Base-by-base conservation (phyloP, 345 rosid species). In the Isatis tinctoria region DNA sequence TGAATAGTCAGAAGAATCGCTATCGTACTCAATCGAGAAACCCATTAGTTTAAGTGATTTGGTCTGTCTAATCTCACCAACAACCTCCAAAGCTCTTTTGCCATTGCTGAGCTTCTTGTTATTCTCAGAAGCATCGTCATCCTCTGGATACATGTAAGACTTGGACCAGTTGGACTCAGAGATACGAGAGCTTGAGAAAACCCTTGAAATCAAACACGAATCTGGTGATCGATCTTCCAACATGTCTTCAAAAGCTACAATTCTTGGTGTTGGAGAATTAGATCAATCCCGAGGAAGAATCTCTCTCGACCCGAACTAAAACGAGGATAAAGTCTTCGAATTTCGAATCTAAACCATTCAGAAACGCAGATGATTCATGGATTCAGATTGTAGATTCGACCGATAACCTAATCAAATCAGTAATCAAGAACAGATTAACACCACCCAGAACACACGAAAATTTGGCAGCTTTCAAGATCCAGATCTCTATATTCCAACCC, bases 121-220 rank as follows among this genome's bases (percentile, higher is more conserved):
- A 32, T 32, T 30, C 57, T 65, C 79, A 2, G 69, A 7, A 14
- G 67, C 77, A n/a, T 61, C 80, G 32, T 60, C 68, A 11, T 65
- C 71, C 75, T 58, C 72, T 60, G 59, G 85, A 76, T 74, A 65
- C 89, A 86, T 80, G 86, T 61, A 87, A 83, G 81, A 44, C 54
- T 65, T 73, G 12, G 77, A 56, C 97, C 95, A 88, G 74, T 77
- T 80, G 44, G 82, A 78, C 56, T 87, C 90, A 9, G 81, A 72
- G 74, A 82, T 83, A 82, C 96, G 85, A 76, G 93, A 83, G 81
- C 83, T 80, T 47, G 90, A 72, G 79, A 90, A 82, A 81, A 86
- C 84, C 78, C 89, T 86, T 14, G 87, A 63, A 43, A 77, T 72
- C 80, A 85, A 75, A 81, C 85, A 82, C 51, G 80, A 81, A 57